Percentiles rank a stretch among this genome's conserved stretches.
These are phyloP conservation scores for Microbotryomycetes sp. DNA, from an alignment of 1,284 basidiomycete genomes.

Conservation along the genomic window DNA sequence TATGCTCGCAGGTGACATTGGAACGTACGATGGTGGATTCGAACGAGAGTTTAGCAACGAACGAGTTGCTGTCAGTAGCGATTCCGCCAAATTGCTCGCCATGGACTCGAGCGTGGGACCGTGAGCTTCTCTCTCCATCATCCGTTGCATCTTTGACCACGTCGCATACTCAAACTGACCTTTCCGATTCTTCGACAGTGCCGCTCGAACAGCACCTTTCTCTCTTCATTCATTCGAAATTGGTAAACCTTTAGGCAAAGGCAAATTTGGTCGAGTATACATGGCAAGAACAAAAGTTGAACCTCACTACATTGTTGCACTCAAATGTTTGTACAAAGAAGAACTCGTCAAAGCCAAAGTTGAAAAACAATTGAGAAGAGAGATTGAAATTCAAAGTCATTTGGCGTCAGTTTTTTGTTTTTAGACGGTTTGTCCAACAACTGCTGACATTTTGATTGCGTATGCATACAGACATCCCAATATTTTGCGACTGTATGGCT, in stretches of 20 bases:
- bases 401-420: constrained; percentile 50
- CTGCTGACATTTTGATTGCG: neutral
- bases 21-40: constrained; percentile 76
- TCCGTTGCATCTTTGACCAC: constrained; percentile 3
- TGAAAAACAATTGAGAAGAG: constrained; percentile 88
- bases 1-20: constrained; percentile 53
- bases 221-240: constrained; percentile 83
- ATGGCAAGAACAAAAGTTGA: constrained; percentile 88
- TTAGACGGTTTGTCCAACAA: neutral
- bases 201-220: constrained; percentile 52
- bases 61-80: constrained; percentile 52
- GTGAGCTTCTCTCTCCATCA: constrained; percentile 7
- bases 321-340: constrained; percentile 96
- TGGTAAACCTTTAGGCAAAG: constrained; percentile 91
- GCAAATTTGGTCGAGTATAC: constrained; percentile 98
- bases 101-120: constrained; percentile 58
- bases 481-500: constrained; percentile 87
- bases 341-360: constrained; percentile 82
- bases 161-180: constrained; percentile 8
- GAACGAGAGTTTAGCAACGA: constrained; percentile 67
- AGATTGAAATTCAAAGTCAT: constrained; percentile 99
- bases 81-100: constrained; percentile 66
- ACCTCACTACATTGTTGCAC: constrained; percentile 87
- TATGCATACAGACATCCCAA: constrained; percentile 69
- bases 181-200: neutral